Base-by-base conservation (phyloP, 1,139 yeast genomes). In the Suhomyces panamericanus region DNA sequence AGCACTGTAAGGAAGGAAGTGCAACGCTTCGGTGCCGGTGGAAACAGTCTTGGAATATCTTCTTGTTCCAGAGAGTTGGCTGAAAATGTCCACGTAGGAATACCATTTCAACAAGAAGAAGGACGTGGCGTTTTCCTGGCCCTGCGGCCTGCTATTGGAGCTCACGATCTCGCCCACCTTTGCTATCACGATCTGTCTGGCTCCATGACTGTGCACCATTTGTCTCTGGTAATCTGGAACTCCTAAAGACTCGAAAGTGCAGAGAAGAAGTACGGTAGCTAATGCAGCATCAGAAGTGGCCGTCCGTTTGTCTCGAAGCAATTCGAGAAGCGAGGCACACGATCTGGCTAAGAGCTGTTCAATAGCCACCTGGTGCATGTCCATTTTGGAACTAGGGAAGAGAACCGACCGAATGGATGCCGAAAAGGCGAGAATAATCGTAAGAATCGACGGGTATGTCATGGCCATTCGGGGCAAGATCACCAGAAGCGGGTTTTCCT, bases 101-200 rank as follows among this genome's bases (percentile, higher is more conserved):
- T 82, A 83, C 86, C 91, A 83, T 46, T 93, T 66, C 58, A 81
- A 71, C 44, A 87, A 65, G 55, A 87, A 86, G 52, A 73, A 83
- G 1, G 81, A 64, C 10, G 83, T 70, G 24, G 24, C 24, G 24
- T 20, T 20, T 6, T 20, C 24, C 51, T 80, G 69, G 38, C 70
- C 58, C 33, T 31, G 20, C 2, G 33, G 11, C 5, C 16, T 7
- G 12, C 1, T 15, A 2, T 7, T 7, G 16, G 15, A 6, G n/a
- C 15, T 14, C 6, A 15, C 33, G 11, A 31, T 2, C 7, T 11
- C 17, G 15, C 33, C 9, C 10, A 15, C 33, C 20, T 31, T 31
- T n/a, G 85, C 80, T 51, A 76, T 61, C 27, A 86, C 75, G 33
- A 86, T 83, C 56, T 83, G 87, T 46, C 83, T 68, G 0, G 91